Conservation (phyloP, 352 stramenopile genomes). For the Pythium folliculosum region DNA sequence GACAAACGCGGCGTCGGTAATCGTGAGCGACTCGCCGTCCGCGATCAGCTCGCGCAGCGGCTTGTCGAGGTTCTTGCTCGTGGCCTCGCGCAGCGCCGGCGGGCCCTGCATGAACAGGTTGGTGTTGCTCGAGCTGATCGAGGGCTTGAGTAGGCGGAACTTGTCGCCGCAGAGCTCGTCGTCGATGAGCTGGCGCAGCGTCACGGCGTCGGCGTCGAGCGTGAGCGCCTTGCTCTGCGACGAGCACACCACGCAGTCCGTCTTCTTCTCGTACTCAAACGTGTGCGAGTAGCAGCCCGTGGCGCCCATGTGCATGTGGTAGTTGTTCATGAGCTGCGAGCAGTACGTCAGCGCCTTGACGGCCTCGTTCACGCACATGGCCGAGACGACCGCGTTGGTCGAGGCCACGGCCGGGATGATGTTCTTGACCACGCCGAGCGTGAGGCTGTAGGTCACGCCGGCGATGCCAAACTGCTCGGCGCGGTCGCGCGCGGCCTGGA, state of each 20-base stretch:
- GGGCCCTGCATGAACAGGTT: constrained; percentile 86
- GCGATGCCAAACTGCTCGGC: constrained; percentile 94
- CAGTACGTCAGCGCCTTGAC: constrained; percentile 97
- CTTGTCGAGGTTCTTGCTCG: constrained; percentile 91
- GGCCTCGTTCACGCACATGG: constrained; percentile 96
- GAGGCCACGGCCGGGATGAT: constrained; percentile 97
- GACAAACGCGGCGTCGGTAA: constrained; percentile 95
- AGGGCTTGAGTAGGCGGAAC: constrained; percentile 72
- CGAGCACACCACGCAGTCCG: constrained; percentile 86
- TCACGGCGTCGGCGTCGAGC: constrained; percentile 50
- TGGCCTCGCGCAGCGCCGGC: constrained; percentile 86
- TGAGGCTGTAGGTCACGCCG: constrained; percentile 97
- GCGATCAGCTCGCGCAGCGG: constrained; percentile 86
- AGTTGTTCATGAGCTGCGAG: constrained; percentile 97
- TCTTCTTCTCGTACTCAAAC: constrained; percentile 95
- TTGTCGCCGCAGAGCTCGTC: constrained; percentile 60
- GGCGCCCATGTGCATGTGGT: constrained; percentile 98
- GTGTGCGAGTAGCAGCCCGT: constrained; percentile 96
- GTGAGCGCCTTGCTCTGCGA: constrained; percentile 64
- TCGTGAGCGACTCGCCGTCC: constrained; percentile 88
- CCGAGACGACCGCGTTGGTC: constrained; percentile 96
- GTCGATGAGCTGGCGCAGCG: constrained; percentile 67
- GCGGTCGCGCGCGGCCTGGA: constrained; percentile 87
- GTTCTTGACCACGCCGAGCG: constrained; percentile 98
- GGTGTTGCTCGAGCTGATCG: constrained; percentile 56